Evolutionary conservation across 306 rosid species (phyloP).

Genomic region (Bauhinia variegata): DNA sequence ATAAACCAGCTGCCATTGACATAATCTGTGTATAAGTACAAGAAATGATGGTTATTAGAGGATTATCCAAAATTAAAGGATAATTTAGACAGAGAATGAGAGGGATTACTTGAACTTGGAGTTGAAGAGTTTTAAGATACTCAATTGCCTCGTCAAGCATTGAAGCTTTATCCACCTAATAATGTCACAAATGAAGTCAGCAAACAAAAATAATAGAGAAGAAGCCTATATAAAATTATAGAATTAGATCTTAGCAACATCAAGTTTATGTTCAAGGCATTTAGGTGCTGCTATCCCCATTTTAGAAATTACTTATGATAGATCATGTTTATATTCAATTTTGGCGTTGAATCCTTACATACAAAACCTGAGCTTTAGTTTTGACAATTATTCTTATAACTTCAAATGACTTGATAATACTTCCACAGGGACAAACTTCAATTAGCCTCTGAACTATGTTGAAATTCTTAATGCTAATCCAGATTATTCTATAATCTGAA

Average conservation of each 20-base stretch:
- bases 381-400: slow-evolving; percentile 18
- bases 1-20: slow-evolving; percentile 90
- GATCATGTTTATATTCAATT: slow-evolving; percentile 28
- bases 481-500: slow-evolving; percentile 35
- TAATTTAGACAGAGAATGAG: slow-evolving; percentile 3
- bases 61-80: slow-evolving; percentile 21
- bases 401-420: slow-evolving; percentile 14
- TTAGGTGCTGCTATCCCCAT: slow-evolving; percentile 9
- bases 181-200: slow-evolving; percentile 36
- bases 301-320: slow-evolving; percentile 10
- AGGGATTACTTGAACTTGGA: slow-evolving; percentile 74
- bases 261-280: slow-evolving; percentile 12
- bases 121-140: slow-evolving; percentile 83
- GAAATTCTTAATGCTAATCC: slow-evolving; percentile 26
- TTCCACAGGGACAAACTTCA: slow-evolving; percentile 33
- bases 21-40: slow-evolving; percentile 58
- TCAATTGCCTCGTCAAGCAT: slow-evolving; percentile 96
- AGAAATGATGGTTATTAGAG: slow-evolving; percentile 29
- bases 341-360: slow-evolving; percentile 22
- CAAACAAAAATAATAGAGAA: slow-evolving; percentile 30
- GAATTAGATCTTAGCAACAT: background rate
- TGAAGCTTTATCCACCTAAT: slow-evolving; percentile 87
- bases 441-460: slow-evolving; percentile 11
- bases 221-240: slow-evolving; percentile 26
- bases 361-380: slow-evolving; percentile 24